A percentile compares a stretch with the other conserved stretches of the same genome.
These are phyloP conservation scores for Debaryomyces fabryi DNA, from an alignment of 1,139 yeast genomes.

Conservation along the genomic window DNA sequence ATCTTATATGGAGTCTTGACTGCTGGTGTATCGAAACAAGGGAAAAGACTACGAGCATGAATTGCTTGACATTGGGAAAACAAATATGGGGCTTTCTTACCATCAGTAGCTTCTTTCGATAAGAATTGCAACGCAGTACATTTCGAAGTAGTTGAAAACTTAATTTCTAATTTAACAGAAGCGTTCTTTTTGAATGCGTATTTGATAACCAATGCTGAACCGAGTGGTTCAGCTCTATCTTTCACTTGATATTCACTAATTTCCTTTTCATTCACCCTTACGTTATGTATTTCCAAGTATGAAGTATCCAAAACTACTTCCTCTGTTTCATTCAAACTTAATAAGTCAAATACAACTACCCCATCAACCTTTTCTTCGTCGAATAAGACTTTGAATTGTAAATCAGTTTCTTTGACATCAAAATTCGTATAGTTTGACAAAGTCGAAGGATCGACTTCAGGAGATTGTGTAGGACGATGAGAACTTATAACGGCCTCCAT, in stretches of 20 bases:
- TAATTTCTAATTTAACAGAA: constrained; percentile 40
- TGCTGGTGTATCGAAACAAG: constrained; percentile 91
- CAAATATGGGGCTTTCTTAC: constrained; percentile 69
- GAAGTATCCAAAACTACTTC: constrained; percentile 69
- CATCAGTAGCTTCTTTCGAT: constrained; percentile 77
- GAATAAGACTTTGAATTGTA: constrained; percentile 62
- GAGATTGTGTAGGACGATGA: constrained; percentile 45
- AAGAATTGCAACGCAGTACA: constrained; percentile 91
- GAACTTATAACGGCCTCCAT: constrained; percentile 13
- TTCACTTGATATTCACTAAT: constrained; percentile 39
- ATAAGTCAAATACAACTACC: constrained; percentile 51
- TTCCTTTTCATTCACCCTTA: constrained; percentile 44
- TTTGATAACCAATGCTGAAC: constrained; percentile 57
- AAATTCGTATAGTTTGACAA: constrained; percentile 41
- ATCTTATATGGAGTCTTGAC: constrained; percentile 69
- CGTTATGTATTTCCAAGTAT: constrained; percentile 52
- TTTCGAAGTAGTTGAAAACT: constrained; percentile 66
- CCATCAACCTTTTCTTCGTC: constrained; percentile 56
- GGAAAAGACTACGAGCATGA: constrained; percentile 86
- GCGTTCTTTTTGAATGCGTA: constrained; percentile 18
- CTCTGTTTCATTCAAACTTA: constrained; percentile 24
- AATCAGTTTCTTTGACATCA: constrained; percentile 43
- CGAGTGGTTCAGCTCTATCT: constrained; percentile 63
- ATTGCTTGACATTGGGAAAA: constrained; percentile 92
- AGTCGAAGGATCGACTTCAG: constrained; percentile 54